Evolutionary conservation across 129 eudicot genomes (phyloP), one percentile per base, ranked within the genome.

Genomic region (Flaveria brownii): DNA sequence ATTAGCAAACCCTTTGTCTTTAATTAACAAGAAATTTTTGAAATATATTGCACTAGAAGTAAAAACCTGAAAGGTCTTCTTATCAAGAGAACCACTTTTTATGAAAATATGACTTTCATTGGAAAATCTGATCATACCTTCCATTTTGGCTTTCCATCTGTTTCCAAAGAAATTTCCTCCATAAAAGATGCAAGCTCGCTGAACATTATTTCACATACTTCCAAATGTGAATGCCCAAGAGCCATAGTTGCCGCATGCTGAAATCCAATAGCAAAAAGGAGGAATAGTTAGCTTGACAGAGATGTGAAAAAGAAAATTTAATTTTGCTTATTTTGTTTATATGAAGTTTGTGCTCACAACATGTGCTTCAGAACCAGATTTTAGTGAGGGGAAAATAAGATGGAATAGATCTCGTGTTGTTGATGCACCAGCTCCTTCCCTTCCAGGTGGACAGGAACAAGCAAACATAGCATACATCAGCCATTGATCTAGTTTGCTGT

Each of bases 241-340:
- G 98, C 97, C 98, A 91, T 91, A 45, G 98, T 91, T 36, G 98
- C 98, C 64, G 91, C 93, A 86, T 94, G 93, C 98, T 94, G 96
- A 70, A 81, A 74, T 50, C 20, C 41, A 74, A 74, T 12, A 60
- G 69, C 20, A 18, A 70, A 51, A 64, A 74, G 64, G 1, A 66
- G 10, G 18, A 49, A 39, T 16, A 18, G 6, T 78, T 70, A 60
- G 77, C 52, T 17, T 46, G 26, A 72, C 8, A 6, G 16, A 28
- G 33, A 30, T 30, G 23, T 63, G 69, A 63, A 63, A 30, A 30
- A 30, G 15, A 15, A 25, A 68, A 77, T 30, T 41, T 2, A 52
- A 30, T 30, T 30, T 30, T 52, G 66, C 56, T 22, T 23, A n/a
- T 57, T 13, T 46, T 42, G 52, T 47, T 28, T 22, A 78, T 61